Conservation (phyloP, 1,139 yeast species). For the Meyerozyma carpophila region DNA sequence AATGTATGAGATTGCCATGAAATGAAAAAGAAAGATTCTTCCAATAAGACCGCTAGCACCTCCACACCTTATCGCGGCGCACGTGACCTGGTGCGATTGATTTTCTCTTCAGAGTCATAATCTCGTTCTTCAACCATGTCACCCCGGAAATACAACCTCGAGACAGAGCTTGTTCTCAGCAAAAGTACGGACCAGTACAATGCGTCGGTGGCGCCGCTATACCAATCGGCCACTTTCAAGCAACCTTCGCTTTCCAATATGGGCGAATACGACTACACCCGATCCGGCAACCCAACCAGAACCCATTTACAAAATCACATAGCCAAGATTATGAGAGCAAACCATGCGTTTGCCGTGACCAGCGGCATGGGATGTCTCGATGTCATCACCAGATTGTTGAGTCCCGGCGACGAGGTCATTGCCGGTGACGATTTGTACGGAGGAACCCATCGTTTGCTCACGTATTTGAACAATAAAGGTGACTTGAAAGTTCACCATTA, state of each 20-base stretch:
- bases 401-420: slow-evolving; percentile 77
- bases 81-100: background rate
- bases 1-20: too few species aligned
- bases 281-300: slow-evolving; percentile 94
- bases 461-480: slow-evolving; percentile 63
- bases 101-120: background rate
- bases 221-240: slow-evolving; percentile 91
- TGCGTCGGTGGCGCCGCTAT: slow-evolving; percentile 83
- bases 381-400: slow-evolving; percentile 67
- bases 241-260: slow-evolving; percentile 68
- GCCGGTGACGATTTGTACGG: slow-evolving; percentile 95
- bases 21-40: too few species aligned
- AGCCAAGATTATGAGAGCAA: slow-evolving; percentile 70
- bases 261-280: slow-evolving; percentile 87
- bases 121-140: slow-evolving; percentile 10
- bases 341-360: slow-evolving; percentile 72
- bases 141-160: slow-evolving; percentile 42
- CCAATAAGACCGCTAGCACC: too few species aligned
- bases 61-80: background rate
- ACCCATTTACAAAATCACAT: slow-evolving; percentile 73
- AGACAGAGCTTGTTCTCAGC: slow-evolving; percentile 70
- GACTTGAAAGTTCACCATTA: slow-evolving; percentile 68
- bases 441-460: slow-evolving; percentile 82
- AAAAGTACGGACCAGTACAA: slow-evolving; percentile 68
- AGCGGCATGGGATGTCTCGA: slow-evolving; percentile 93